Conservation (phyloP, 2,329 filamentous ascomycete genomes). For the Talaromyces verruculosus region DNA sequence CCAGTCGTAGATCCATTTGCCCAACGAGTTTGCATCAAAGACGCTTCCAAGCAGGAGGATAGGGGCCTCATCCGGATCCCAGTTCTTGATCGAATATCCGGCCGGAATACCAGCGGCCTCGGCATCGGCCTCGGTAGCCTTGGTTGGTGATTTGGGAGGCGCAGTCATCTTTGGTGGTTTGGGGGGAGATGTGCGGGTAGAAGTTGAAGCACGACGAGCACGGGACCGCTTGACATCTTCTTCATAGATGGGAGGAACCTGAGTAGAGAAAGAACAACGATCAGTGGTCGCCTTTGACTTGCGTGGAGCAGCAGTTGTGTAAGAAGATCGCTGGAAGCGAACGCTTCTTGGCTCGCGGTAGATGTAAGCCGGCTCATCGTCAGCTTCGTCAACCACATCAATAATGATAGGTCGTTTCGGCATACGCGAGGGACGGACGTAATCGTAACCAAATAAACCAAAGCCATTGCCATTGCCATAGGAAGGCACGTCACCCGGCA, state of each 20-base stretch:
- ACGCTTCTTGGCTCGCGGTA: conserved; percentile 46
- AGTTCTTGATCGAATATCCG: conserved; percentile 96
- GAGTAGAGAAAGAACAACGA: conserved; percentile 53
- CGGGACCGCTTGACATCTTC: conserved; percentile 54
- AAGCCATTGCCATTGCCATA: conserved; percentile 28
- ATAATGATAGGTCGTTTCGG: conserved; percentile 56
- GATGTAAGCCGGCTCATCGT: conserved; percentile 47
- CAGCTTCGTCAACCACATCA: conserved; percentile 58
- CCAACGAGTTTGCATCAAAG: conserved; percentile 94
- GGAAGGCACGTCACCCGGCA: conserved; percentile 40
- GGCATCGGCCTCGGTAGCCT: conserved; percentile 66
- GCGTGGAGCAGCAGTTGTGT: conserved; percentile 21
- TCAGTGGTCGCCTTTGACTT: conserved; percentile 46
- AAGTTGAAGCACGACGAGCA: conserved; percentile 56
- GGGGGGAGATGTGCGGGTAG: conserved; percentile 44
- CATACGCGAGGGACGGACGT: conserved; percentile 41
- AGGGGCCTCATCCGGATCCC: conserved; percentile 91
- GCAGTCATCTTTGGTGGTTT: conserved; percentile 42
- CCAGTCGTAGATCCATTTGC: conserved; percentile 99
- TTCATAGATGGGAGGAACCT: conserved; percentile 53
- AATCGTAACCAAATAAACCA: conserved; percentile 31
- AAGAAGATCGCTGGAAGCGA: conserved; percentile 29
- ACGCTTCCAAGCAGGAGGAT: conserved; percentile 94
- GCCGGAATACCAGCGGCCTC: conserved; percentile 69
- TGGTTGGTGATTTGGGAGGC: conserved; percentile 40